Conservation (phyloP, 345 rosid species). For the Hypericum perforatum region DNA sequence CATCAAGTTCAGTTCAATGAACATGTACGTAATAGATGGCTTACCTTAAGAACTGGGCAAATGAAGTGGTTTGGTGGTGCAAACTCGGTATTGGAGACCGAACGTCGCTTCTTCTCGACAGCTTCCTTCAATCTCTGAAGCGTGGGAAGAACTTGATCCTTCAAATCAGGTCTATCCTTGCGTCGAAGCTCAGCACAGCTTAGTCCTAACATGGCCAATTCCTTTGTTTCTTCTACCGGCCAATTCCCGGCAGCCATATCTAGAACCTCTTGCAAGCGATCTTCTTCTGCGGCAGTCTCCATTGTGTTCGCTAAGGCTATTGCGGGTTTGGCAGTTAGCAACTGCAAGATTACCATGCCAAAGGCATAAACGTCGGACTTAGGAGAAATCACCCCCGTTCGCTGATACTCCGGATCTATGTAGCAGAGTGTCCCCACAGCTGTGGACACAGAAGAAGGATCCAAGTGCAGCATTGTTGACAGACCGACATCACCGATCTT, state of each 20-base stretch:
- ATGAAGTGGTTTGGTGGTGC: constrained; percentile 54
- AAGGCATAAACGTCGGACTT: not conserved
- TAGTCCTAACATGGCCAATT: not conserved
- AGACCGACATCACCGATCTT: no score
- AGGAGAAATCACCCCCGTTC: not conserved
- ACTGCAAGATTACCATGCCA: not conserved
- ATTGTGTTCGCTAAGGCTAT: not conserved
- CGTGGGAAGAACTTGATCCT: not conserved
- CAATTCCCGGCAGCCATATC: not conserved
- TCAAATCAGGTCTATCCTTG: not conserved
- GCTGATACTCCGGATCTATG: not conserved
- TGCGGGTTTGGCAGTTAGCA: not conserved
- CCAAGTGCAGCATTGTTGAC: not conserved
- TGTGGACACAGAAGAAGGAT: not conserved
- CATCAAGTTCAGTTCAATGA: no score
- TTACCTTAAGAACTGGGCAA: constrained; percentile 77
- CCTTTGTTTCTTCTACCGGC: not conserved
- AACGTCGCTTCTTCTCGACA: not conserved
- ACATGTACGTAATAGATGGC: not conserved
- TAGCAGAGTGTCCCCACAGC: not conserved
- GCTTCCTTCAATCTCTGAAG: not conserved
- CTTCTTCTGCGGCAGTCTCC: not conserved
- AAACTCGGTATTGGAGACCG: constrained; percentile 8
- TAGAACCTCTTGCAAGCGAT: not conserved
- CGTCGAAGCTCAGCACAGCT: not conserved